These are phyloP conservation scores for Saccharomyces pastorianus DNA, from an alignment of 1,139 yeast genomes.

Conservation along the genomic window DNA sequence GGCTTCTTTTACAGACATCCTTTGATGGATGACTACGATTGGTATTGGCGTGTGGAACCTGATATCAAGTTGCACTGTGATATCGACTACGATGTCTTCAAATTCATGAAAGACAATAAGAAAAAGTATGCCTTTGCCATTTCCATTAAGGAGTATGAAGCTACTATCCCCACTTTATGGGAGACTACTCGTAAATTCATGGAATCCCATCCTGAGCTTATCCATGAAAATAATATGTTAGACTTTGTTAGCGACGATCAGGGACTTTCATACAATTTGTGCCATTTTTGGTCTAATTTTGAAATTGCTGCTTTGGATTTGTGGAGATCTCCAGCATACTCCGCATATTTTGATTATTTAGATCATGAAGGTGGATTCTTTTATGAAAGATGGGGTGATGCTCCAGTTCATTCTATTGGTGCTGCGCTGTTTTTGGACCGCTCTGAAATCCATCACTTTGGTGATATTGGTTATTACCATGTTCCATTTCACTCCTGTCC, in stretches of 20 bases:
- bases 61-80: constrained; percentile 56
- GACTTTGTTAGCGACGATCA: constrained; percentile 62
- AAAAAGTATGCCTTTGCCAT: constrained; percentile 60
- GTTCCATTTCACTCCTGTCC: constrained; percentile 82
- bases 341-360: constrained; percentile 58
- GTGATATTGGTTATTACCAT: constrained; percentile 77
- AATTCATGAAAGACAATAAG: constrained; percentile 51
- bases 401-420: constrained; percentile 83
- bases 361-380: constrained; percentile 81
- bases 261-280: constrained; percentile 62
- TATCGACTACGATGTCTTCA: constrained; percentile 57
- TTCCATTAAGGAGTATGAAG: constrained; percentile 50
- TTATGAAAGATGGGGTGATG: constrained; percentile 96
- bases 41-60: constrained; percentile 78
- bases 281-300: constrained; percentile 93
- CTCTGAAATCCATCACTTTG: constrained; percentile 66
- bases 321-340: constrained; percentile 63
- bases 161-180: constrained; percentile 59
- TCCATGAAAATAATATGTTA: constrained; percentile 46
- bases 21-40: constrained; percentile 49
- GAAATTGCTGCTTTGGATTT: constrained; percentile 75
- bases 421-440: constrained; percentile 63
- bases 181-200: constrained; percentile 47
- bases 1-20: constrained; percentile 64
- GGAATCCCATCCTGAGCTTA: constrained; percentile 39